These are phyloP conservation scores for Suhomyces canberraensis DNA, from an alignment of 805 yeast genomes.

Conservation along the genomic window DNA sequence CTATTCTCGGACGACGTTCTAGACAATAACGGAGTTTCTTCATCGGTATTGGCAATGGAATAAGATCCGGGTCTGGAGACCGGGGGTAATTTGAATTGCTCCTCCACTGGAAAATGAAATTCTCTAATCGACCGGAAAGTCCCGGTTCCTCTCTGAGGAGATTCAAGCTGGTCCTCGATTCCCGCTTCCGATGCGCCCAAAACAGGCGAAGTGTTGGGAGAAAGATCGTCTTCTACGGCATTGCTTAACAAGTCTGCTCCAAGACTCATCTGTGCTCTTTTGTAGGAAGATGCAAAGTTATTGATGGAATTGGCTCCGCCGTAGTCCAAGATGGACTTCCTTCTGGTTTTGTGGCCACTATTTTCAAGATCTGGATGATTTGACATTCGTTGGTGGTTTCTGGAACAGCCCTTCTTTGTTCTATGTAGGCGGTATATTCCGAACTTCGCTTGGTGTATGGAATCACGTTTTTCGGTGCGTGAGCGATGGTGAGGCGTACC, in stretches of 20 bases:
- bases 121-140: slow-evolving; percentile 1
- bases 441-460: too few relatives aligned
- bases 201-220: slow-evolving; percentile 22
- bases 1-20: neutral
- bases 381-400: too few relatives aligned
- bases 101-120: slow-evolving; percentile 2
- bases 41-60: neutral
- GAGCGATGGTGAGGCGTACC: too few relatives aligned
- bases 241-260: slow-evolving; percentile 9
- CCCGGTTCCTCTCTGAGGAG: neutral
- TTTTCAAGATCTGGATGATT: neutral
- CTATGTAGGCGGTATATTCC: too few relatives aligned
- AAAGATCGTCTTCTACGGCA: slow-evolving; percentile 14
- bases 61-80: neutral
- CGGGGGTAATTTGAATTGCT: neutral
- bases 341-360: slow-evolving; percentile 9
- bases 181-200: slow-evolving; percentile 6
- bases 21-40: neutral
- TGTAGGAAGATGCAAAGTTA: slow-evolving; percentile 40
- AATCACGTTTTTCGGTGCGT: too few relatives aligned
- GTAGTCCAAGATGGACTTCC: slow-evolving; percentile 28
- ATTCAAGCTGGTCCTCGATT: slow-evolving; percentile 11
- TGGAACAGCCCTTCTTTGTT: too few relatives aligned
- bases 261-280: slow-evolving; percentile 31
- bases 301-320: slow-evolving; percentile 37